Base-by-base conservation (phyloP, 345 rosid genomes). In the Linum trigynum region DNA sequence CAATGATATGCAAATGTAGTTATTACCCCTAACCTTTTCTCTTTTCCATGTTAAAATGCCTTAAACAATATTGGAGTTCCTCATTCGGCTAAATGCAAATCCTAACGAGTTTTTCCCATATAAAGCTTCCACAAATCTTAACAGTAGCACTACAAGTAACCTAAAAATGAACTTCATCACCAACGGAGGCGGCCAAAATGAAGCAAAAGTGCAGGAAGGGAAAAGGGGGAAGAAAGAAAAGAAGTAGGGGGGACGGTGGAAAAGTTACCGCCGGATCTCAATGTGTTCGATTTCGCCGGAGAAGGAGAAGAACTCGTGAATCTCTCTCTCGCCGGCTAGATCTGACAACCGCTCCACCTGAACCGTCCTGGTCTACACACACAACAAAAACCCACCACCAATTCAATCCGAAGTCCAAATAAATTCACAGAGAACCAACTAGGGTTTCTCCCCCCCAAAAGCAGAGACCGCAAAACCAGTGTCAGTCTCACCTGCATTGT, bases 221-320 rank as follows among this genome's bases (percentile, higher is more conserved):
- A 17, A 7, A 40, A 7, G 59, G 2, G 55, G 15, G 14, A 5
- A 23, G 12, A 6, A n/a, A 17, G 3, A 35, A 9, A 14, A 5
- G 17, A 51, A 5, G 39, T 17, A 8, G 64, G 57, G 15, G 45
- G 32, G 40, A 5, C 56, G 23, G 56, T 7, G 14, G 42, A 39
- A 12, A 61, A 59, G 75, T 43, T 69, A 94, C 99, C 85, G 71
- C 7, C 12, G 77, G 70, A 90, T 80, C 75, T 83, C 74, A 67
- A 90, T 76, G 71, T 73, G 87, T 36, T 94, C 91, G 63, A 94
- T 85, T 69, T 84, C 95, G 36, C 99, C 99, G 41, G 99, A 85
- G 74, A 88, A 90, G 50, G 99, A 94, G 86, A 94, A 94, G 76
- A 94, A 94, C 86, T 94, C 99, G 68, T 84, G 89, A 87, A 90